Evolutionary conservation across 345 rosid species (phyloP), one percentile per base, ranked within the genome.

Genomic region (Hibiscus trionum): DNA sequence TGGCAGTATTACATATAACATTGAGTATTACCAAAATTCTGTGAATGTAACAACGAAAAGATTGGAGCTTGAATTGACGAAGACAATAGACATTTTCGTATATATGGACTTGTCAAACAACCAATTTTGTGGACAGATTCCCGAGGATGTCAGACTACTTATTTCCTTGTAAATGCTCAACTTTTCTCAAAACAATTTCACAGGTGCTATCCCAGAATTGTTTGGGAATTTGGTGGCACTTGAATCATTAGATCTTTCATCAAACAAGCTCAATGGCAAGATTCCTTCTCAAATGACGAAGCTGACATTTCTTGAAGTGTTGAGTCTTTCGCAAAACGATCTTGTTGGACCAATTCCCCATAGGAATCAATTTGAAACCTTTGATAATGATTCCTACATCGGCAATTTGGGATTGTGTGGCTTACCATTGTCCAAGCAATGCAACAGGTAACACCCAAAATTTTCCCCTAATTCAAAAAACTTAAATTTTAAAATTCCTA

Each of bases 261-360:
- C 27, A 55, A 55, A 55, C 59, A 55, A 19, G 27, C 59, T 55
- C 12, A 9, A 2, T 9, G 27, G 59, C 27, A 8, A 11, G 11
- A 19, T 55, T 55, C 72, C 72, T 69, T 27, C 14, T 5, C 15
- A 50, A 29, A 16, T 69, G 60, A 69, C n/a, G 1, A 29, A 27
- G 2, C 16, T 69, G 27, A 69, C 60, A 31, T 69, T 69, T 35
- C 72, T 69, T 69, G 58, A 4, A 69, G 72, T 52, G 24, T 69
- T 49, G 11, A 15, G 52, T 26, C 21, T 50, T 50, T 52, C 72
- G 3, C 2, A 39, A 9, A 64, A 64, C 0, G 0, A 19, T 37
- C 68, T 64, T 17, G 8, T 37, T 3, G 68, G 68, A 19, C 29
- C 68, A 37, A 63, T 63, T 63, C 68, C 68, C 1, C 7, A 61